These are phyloP conservation scores for Tetraselmis chui DNA, from an alignment of 139 green algal genomes.

Conservation along the genomic window DNA sequence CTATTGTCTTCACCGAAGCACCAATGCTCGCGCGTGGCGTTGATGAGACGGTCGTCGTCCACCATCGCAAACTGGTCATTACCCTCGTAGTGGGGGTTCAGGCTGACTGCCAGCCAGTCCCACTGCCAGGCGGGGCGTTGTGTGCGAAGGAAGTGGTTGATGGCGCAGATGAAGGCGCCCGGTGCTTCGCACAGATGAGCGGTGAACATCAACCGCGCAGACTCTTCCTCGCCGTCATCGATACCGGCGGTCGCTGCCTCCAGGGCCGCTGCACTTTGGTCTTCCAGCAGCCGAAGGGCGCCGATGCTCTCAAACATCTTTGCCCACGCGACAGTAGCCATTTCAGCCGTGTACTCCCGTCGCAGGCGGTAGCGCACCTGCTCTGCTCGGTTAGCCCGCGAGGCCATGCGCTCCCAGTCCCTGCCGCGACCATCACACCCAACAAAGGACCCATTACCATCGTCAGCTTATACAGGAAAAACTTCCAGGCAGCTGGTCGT, in stretches of 20 bases:
- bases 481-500: too few species aligned
- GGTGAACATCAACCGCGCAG: constrained; percentile 7
- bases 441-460: too few species aligned
- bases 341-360: constrained; percentile 20
- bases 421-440: too few species aligned
- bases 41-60: constrained; percentile 45
- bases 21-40: constrained; percentile 32
- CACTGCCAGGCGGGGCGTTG: constrained; percentile 26
- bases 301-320: constrained; percentile 44
- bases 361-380: constrained; percentile 20
- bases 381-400: constrained; percentile 19
- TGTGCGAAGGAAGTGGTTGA: constrained; percentile 40
- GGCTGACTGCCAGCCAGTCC: constrained; percentile 40
- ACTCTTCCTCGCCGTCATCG: background rate
- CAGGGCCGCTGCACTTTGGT: background rate
- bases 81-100: constrained; percentile 42
- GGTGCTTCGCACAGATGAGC: constrained; percentile 42
- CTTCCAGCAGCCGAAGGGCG: background rate
- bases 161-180: constrained; percentile 40
- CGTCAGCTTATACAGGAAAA: too few species aligned
- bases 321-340: constrained; percentile 37
- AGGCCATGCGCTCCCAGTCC: constrained; percentile 22
- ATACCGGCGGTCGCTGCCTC: background rate
- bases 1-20: constrained; percentile 21
- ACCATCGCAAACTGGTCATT: constrained; percentile 45